These are phyloP conservation scores for Macrophomina pseudophaseolina DNA, from an alignment of 2,329 filamentous ascomycete species.

Conservation along the genomic window DNA sequence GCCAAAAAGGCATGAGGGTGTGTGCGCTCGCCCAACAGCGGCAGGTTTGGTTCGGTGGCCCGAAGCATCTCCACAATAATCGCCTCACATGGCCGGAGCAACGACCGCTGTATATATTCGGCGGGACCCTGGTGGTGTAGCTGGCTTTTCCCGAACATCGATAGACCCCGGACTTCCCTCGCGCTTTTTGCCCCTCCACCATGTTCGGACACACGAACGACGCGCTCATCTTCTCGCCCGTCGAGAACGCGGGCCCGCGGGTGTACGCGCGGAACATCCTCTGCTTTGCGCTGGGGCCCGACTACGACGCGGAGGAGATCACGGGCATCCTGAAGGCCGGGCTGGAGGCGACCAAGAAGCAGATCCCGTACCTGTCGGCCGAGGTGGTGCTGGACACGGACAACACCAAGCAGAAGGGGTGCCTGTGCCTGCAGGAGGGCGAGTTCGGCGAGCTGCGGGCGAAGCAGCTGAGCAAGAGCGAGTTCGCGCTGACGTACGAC, in stretches of 20 bases:
- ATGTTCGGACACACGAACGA: conserved; percentile 19
- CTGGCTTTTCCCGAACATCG: not conserved
- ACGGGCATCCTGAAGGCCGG: not conserved
- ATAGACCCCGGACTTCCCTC: not conserved
- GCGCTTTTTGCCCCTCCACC: not conserved
- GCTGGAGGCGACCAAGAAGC: not conserved
- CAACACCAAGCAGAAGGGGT: not conserved
- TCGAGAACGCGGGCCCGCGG: conserved; percentile 11
- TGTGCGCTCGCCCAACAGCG: not conserved
- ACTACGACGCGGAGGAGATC: conserved; percentile 6
- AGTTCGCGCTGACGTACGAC: conserved; percentile 16
- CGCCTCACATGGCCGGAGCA: conserved; percentile 11
- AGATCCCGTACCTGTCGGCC: conserved; percentile 10
- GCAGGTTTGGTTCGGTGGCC: not conserved
- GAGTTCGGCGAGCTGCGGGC: not conserved
- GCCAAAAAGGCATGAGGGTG: not conserved
- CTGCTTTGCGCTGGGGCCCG: conserved; percentile 2
- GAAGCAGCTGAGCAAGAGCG: not conserved
- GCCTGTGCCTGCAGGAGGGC: not conserved
- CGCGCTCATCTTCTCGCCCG: conserved; percentile 1
- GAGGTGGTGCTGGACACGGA: not conserved
- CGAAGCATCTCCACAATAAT: conserved; percentile 19
- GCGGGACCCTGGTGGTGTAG: not conserved
- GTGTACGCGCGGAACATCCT: conserved; percentile 14
- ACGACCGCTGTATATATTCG: conserved; percentile 5